Conservation (phyloP, 2,329 filamentous ascomycete genomes). For the Knufia petricola region DNA sequence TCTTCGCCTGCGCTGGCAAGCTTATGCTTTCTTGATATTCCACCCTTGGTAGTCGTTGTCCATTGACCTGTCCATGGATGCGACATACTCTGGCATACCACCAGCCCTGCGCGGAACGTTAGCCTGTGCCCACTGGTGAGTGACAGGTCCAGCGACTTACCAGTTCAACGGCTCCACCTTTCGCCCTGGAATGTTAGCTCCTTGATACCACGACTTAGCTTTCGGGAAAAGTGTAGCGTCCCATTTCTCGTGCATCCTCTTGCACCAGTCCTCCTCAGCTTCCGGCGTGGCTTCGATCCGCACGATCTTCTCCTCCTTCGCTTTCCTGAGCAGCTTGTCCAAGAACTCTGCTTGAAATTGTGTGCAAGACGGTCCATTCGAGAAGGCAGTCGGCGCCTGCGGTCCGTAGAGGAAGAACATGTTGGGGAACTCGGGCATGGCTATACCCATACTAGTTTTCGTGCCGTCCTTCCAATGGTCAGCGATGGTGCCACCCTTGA, state of each 20-base stretch:
- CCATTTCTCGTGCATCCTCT: slow-evolving; percentile 32
- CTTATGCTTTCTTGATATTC: slow-evolving; percentile 9
- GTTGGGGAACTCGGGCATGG: slow-evolving; percentile 38
- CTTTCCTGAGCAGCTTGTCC: slow-evolving; percentile 41
- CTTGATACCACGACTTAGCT: slow-evolving; percentile 46
- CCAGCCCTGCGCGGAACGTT: slow-evolving; percentile 14
- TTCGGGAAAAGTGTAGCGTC: slow-evolving; percentile 42
- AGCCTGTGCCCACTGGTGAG: not conserved
- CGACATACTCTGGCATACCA: slow-evolving; percentile 18
- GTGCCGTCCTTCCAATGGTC: slow-evolving; percentile 32
- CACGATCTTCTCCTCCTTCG: slow-evolving; percentile 38
- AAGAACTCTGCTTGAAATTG: slow-evolving; percentile 49
- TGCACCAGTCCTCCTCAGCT: slow-evolving; percentile 41
- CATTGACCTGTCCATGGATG: slow-evolving; percentile 13
- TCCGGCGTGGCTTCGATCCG: slow-evolving; percentile 43
- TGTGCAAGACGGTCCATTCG: slow-evolving; percentile 46
- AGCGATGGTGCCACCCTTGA: slow-evolving; percentile 25
- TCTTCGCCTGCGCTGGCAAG: not conserved
- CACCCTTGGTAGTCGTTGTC: slow-evolving; percentile 18
- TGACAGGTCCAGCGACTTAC: slow-evolving; percentile 9
- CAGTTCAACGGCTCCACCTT: slow-evolving; percentile 43
- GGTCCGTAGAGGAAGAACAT: slow-evolving; percentile 46
- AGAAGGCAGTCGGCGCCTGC: slow-evolving; percentile 47
- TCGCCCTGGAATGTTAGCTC: slow-evolving; percentile 47
- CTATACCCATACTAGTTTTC: slow-evolving; percentile 35